phyloP scores from a whole-genome alignment of 2,329 filamentous ascomycete species.

The Clarireedia homoeocarpa region DNA sequence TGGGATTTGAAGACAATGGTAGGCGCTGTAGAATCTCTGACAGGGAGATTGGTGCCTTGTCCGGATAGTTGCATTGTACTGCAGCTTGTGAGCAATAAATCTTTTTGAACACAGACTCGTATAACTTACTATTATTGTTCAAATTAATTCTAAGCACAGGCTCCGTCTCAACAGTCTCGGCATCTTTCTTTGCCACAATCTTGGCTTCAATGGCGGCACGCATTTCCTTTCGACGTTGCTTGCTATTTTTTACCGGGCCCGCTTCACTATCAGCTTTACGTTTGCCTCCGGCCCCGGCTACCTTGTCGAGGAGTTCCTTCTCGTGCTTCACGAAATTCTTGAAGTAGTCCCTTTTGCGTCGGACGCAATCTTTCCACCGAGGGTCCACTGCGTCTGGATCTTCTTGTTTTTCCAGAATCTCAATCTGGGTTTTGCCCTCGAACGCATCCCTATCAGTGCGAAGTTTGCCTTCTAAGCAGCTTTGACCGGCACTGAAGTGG shows the following conservation, averaged over 20 bases:
- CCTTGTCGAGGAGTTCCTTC: slow-evolving; percentile 31
- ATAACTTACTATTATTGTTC: slow-evolving; percentile 31
- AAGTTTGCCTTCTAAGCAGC: slow-evolving; percentile 61
- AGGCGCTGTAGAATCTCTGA: slow-evolving; percentile 1
- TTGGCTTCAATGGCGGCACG: slow-evolving; percentile 26
- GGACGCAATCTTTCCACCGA: slow-evolving; percentile 48
- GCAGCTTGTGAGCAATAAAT: too few relatives aligned
- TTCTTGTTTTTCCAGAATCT: slow-evolving; percentile 36
- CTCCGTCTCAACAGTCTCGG: slow-evolving; percentile 21
- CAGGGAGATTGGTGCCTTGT: not conserved
- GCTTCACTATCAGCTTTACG: slow-evolving; percentile 18
- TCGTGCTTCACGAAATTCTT: slow-evolving; percentile 33
- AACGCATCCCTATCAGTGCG: slow-evolving; percentile 47
- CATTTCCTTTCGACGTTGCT: slow-evolving; percentile 23
- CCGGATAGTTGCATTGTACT: slow-evolving; percentile 34
- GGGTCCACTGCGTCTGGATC: slow-evolving; percentile 37
- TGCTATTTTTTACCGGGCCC: slow-evolving; percentile 14
- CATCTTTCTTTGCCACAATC: slow-evolving; percentile 24
- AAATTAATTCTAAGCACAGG: slow-evolving; percentile 13
- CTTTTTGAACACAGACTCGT: too few relatives aligned
- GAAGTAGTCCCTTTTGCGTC: slow-evolving; percentile 57
- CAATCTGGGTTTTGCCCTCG: slow-evolving; percentile 50
- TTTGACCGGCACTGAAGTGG: slow-evolving; percentile 49
- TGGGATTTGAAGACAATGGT: not conserved
- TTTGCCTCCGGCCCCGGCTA: slow-evolving; percentile 28